Base-by-base conservation (phyloP, 768 basidiomycete species). In the Sarcomyxa edulis region DNA sequence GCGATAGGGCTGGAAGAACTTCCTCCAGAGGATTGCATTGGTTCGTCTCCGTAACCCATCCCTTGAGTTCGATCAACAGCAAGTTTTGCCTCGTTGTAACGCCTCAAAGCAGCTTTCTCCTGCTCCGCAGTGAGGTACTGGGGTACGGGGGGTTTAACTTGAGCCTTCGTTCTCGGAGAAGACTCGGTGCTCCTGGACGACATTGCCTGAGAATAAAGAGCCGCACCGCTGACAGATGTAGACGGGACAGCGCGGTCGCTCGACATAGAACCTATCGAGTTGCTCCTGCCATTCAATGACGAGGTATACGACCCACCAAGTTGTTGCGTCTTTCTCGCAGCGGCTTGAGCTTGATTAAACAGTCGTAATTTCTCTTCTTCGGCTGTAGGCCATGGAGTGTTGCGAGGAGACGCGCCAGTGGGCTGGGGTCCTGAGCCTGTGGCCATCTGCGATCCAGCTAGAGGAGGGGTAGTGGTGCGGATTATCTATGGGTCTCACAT, bases 361-460 rank as follows among this genome's bases (percentile, higher is more conserved):
- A 87, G 53, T n/a, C 72, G 67, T 1, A 71, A 58, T 49, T 91
- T 90, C 54, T 91, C 88, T 39, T 79, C 74, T 57, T 88, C 87
- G 0, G 89, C 84, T 1, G 80, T 71, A 6, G 65, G 65, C 84
- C 83, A 89, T 26, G 56, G 54, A 21, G 53, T 49, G 21, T 43
- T 43, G 14, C 51, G 42, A 22, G 42, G 39, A 32, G 23, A 36
- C 24, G 36, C 34, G 35, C 42, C 19, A 44, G 38, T 42, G 44
- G 47, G 15, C 51, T 47, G 46, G 50, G 32, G 26, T 47, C 46
- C 39, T 56, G 37, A 32, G 41, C n/a, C n/a, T n/a, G n/a, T n/a
- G n/a, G n/a, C n/a, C 23, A 26, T 48, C 50, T 9, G 53, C 31
- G 10, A 51, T n/a, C n/a, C n/a, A n/a, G n/a, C n/a, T n/a, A n/a